These are phyloP conservation scores for Nannochloropsis salina DNA, from an alignment of 108 stramenopile species.

Conservation along the genomic window DNA sequence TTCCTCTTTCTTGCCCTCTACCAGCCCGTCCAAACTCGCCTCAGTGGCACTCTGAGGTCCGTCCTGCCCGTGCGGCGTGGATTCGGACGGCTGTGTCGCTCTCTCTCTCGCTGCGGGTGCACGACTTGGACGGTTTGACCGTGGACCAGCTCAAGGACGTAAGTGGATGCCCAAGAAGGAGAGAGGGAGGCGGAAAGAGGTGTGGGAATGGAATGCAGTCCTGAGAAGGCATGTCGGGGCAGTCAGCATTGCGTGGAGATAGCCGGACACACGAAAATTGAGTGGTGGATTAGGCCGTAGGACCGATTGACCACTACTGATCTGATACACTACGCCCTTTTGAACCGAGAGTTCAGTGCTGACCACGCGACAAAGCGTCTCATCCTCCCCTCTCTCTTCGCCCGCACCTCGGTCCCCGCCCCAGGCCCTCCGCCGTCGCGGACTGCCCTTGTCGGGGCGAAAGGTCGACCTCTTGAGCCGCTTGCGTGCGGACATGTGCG, in stretches of 20 bases:
- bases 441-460: neutral
- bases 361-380: neutral
- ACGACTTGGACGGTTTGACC: neutral
- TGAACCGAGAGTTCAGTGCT: neutral
- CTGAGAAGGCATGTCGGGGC: neutral
- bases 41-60: no score
- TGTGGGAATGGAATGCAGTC: neutral
- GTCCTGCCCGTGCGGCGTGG: no score
- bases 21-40: no score
- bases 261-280: neutral
- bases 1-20: no score
- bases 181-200: neutral
- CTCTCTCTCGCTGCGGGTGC: neutral
- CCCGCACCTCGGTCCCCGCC: neutral
- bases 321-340: no score
- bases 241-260: neutral
- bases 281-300: no score
- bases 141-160: conserved; percentile 17
- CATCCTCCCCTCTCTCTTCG: neutral
- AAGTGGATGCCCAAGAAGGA: neutral
- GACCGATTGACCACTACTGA: no score
- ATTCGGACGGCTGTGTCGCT: neutral
- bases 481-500: neutral
- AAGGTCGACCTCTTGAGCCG: neutral
- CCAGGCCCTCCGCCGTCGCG: conserved; percentile 1